phyloP scores from a whole-genome alignment of 2,329 filamentous ascomycete species.

The Remersonia thermophila region DNA sequence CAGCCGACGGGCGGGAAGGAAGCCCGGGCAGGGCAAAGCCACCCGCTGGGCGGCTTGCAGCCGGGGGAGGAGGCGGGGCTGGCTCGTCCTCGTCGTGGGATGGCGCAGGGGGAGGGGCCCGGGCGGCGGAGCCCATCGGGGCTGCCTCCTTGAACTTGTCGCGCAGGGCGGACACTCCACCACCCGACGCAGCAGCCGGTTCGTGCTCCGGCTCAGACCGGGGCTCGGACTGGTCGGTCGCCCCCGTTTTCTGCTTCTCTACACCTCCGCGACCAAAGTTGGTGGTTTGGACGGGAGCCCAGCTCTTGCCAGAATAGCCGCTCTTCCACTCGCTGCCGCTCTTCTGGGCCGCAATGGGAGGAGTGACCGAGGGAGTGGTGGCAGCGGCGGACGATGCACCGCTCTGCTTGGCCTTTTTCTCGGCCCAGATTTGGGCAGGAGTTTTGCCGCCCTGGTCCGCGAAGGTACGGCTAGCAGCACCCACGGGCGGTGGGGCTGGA shows the following conservation, averaged over 20 bases:
- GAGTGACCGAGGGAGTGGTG: constrained; percentile 18
- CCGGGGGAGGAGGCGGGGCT: constrained; percentile 50
- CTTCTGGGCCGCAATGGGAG: constrained; percentile 50
- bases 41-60: constrained; percentile 56
- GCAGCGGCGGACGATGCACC: constrained; percentile 32
- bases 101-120: constrained; percentile 22
- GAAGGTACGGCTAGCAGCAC: constrained; percentile 80
- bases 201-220: constrained; percentile 24
- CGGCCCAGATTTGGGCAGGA: constrained; percentile 91
- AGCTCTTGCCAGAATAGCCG: constrained; percentile 78
- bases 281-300: constrained; percentile 70
- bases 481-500: constrained; percentile 52
- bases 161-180: constrained; percentile 60
- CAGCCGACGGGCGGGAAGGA: constrained; percentile 44
- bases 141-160: constrained; percentile 73
- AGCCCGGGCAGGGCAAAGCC: constrained; percentile 71
- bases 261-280: constrained; percentile 55
- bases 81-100: constrained; percentile 33
- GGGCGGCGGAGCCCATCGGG: constrained; percentile 47
- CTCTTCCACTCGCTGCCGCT: constrained; percentile 84
- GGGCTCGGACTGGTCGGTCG: constrained; percentile 32
- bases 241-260: constrained; percentile 51
- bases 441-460: constrained; percentile 93
- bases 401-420: constrained; percentile 78
- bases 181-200: constrained; percentile 40